Percentiles rank a stretch among this genome's conserved stretches.
Evolutionary conservation across 768 basidiomycete genomes (phyloP).

Genomic region (Mycena epipterygia): DNA sequence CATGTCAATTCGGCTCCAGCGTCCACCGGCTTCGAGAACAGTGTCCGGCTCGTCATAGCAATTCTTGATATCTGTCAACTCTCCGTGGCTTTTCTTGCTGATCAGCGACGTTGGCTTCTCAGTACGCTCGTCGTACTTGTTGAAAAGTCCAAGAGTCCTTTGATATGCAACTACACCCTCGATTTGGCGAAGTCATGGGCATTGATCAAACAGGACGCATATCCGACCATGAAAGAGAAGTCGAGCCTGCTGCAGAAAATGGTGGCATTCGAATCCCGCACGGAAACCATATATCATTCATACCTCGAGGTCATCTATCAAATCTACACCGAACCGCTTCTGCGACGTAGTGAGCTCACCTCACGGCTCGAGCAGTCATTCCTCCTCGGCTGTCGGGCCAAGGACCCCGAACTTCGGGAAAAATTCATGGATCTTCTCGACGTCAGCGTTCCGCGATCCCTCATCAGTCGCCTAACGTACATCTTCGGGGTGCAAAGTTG

Average conservation of each 20-base stretch:
- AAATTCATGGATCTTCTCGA: conserved; percentile 93
- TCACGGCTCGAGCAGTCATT: conserved; percentile 94
- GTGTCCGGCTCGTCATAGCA: conserved; percentile 76
- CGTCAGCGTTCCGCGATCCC: conserved; percentile 85
- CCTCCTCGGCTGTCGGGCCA: conserved; percentile 89
- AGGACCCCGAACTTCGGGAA: conserved; percentile 83
- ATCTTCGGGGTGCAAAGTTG: conserved; percentile 94
- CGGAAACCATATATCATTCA: conserved; percentile 82
- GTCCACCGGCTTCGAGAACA: conserved; percentile 66
- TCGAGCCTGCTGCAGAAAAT: conserved; percentile 90
- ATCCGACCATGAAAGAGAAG: conserved; percentile 97
- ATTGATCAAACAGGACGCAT: conserved; percentile 85
- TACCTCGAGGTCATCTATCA: conserved; percentile 94
- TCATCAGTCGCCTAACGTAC: conserved; percentile 87
- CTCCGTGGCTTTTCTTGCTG: conserved; percentile 85
- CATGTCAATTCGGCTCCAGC: conserved; percentile 74
- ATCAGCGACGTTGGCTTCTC: conserved; percentile 87
- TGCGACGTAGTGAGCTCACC: conserved; percentile 94
- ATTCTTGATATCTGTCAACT: conserved; percentile 90
- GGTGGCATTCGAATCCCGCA: conserved; percentile 84
- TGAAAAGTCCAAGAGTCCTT: conserved; percentile 88
- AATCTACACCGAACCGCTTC: conserved; percentile 89
- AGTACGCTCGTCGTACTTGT: conserved; percentile 84
- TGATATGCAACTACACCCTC: conserved; percentile 87
- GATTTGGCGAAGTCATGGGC: conserved; percentile 92